phyloP scores from a whole-genome alignment of 495 filamentous ascomycete species.

The Tuber borchii region DNA sequence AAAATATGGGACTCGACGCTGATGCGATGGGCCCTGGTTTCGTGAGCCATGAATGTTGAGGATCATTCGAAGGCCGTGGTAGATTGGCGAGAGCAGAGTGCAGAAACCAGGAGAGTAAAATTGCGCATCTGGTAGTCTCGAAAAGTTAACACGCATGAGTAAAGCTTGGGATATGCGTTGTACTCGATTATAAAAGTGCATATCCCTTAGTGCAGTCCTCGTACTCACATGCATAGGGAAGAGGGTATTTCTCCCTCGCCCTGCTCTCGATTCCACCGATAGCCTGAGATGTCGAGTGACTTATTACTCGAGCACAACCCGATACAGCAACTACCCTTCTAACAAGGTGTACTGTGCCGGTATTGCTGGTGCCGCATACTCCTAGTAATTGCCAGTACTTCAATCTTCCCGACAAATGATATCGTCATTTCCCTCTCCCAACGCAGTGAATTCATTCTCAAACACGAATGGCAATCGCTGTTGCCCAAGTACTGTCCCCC shows the following conservation, averaged over 20 bases:
- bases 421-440: not conserved
- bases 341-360: not conserved
- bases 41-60: constrained; percentile 21
- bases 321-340: not conserved
- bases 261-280: not conserved
- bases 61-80: constrained; percentile 27
- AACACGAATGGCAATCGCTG: not conserved
- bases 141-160: constrained; percentile 28
- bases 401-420: not conserved
- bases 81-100: constrained; percentile 37
- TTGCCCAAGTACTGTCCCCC: not conserved
- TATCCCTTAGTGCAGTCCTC: not conserved
- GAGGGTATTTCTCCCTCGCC: not conserved
- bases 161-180: constrained; percentile 16
- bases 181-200: not conserved
- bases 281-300: not conserved
- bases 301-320: not conserved
- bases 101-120: constrained; percentile 26
- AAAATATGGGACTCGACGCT: constrained; percentile 13
- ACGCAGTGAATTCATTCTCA: not conserved
- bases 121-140: constrained; percentile 21
- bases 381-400: not conserved
- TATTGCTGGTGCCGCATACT: not conserved
- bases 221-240: not conserved
- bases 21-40: constrained; percentile 21